A percentile compares a stretch with the other conserved stretches of the same genome.
Conservation (phyloP, 2,329 filamentous ascomycete genomes). For the Grosmannia serpens region DNA sequence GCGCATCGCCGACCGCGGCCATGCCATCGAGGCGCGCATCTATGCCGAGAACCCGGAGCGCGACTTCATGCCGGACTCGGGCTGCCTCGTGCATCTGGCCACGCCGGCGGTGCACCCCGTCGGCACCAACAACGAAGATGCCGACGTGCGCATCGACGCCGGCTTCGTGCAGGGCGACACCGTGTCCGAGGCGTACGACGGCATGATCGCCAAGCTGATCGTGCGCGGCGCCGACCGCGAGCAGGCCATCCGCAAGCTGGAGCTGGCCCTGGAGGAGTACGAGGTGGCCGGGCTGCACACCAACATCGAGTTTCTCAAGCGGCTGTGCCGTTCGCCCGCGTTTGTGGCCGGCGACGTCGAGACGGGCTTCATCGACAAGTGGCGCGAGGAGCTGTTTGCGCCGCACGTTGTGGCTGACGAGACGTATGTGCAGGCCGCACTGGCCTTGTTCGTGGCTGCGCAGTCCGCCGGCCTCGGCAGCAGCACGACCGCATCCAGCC, state of each 20-base stretch:
- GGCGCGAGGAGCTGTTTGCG: constrained; percentile 66
- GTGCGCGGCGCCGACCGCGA: constrained; percentile 69
- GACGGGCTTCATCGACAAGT: constrained; percentile 91
- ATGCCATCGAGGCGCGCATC: constrained; percentile 90
- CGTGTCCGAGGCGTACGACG: constrained; percentile 90
- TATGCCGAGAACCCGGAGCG: constrained; percentile 91
- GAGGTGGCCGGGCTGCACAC: constrained; percentile 88
- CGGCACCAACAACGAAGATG: constrained; percentile 24
- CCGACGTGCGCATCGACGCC: constrained; percentile 80
- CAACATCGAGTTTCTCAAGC: constrained; percentile 94
- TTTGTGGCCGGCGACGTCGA: constrained; percentile 86
- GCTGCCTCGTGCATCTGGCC: constrained; percentile 69
- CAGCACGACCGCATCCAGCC: background rate
- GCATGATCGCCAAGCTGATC: constrained; percentile 98
- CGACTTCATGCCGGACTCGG: constrained; percentile 91
- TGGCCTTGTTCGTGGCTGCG: constrained; percentile 55
- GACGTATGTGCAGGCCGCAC: constrained; percentile 74
- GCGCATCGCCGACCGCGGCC: constrained; percentile 63
- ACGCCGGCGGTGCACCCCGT: constrained; percentile 43
- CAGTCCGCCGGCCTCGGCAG: constrained; percentile 9
- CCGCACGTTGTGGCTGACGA: constrained; percentile 52
- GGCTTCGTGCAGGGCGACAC: constrained; percentile 87
- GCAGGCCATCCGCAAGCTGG: constrained; percentile 73
- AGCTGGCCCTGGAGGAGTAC: constrained; percentile 71
- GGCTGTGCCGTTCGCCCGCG: constrained; percentile 65